Evolutionary conservation across 805 yeast genomes (phyloP).

Genomic region (Metschnikowia santaceciliae): DNA sequence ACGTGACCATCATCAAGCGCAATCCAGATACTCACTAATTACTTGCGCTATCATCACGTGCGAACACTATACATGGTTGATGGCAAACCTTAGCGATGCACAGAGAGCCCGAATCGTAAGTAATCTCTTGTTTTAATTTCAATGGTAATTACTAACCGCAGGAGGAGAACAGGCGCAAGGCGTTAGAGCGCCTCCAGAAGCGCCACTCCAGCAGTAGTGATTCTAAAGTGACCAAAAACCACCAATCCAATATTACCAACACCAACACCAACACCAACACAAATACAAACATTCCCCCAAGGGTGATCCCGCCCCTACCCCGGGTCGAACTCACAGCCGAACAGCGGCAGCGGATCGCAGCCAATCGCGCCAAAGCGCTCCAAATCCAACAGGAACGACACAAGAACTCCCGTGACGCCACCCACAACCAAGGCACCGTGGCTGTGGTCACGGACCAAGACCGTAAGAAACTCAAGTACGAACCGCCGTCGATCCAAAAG

Average conservation of each 20-base stretch:
- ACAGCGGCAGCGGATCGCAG: slow-evolving; percentile 47
- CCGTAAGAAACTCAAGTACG: slow-evolving; percentile 12
- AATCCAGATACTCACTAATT: not conserved
- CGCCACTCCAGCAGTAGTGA: not conserved
- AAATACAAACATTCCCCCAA: not conserved
- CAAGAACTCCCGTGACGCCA: slow-evolving; percentile 14
- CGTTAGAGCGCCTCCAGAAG: slow-evolving; percentile 51
- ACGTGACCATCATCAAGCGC: no score
- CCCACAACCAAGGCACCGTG: slow-evolving; percentile 7
- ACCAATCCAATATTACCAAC: slow-evolving; percentile 2
- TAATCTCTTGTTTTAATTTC: slow-evolving; percentile 2
- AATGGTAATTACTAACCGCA: slow-evolving; percentile 20
- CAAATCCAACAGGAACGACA: slow-evolving; percentile 36
- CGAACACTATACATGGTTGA: not conserved
- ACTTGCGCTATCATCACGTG: not conserved
- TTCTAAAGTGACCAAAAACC: not conserved
- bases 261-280: slow-evolving; percentile 3
- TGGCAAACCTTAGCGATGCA: slow-evolving; percentile 27
- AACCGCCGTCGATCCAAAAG: slow-evolving; percentile 43
- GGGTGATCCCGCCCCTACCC: slow-evolving; percentile 17
- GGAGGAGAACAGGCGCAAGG: slow-evolving; percentile 64
- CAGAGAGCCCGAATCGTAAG: slow-evolving; percentile 36
- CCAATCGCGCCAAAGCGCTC: slow-evolving; percentile 52
- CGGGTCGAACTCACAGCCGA: slow-evolving; percentile 41
- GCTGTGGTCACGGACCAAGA: slow-evolving; percentile 15